Evolutionary conservation across 805 yeast species (phyloP), one percentile per base, ranked within the genome.

Genomic region (Kregervanrija fluxuum): DNA sequence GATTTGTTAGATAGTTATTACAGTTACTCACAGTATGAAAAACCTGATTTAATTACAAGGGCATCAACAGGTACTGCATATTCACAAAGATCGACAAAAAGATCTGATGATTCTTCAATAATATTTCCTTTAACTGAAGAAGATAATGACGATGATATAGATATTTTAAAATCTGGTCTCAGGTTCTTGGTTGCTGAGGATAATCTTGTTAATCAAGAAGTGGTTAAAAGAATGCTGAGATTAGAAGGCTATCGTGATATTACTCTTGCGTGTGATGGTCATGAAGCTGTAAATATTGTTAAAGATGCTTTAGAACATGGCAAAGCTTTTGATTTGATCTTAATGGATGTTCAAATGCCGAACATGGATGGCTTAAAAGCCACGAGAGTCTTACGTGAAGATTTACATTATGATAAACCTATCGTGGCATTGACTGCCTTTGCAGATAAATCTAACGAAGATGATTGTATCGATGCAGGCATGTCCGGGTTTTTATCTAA

Each of bases 311-410:
- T 66, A 22, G 70, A 62, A 2, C 55, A 62, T 2, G 63, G 63
- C 12, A 67, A 67, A 9, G 55, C 60, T 12, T 88, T 72, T 60
- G 91, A 87, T 59, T 65, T 91, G 43, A 78, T 93, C 2, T 86
- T 91, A 59, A 91, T 91, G 99, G 99, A 91, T 63, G 95, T 91
- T 42, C 97, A 91, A 64, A 91, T 90, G 98, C 98, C 98, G 4
- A 82, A 79, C 55, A 72, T 89, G 52, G 97, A 91, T 60, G 99
- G 99, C 3, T 66, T 90, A 30, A 70, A 79, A 22, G 95, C 97
- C 0, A 89, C 98, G 0, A 77, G 70, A 48, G 70, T 75, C 56
- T 83, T 91, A 33, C 70, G 96, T 38, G 64, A 69, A 13, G 80
- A 83, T 37, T 61, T 85, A 48, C 67, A 73, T 5, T 85, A 75